Base-by-base conservation (phyloP, 129 eudicot species). In the Daucus carota region DNA sequence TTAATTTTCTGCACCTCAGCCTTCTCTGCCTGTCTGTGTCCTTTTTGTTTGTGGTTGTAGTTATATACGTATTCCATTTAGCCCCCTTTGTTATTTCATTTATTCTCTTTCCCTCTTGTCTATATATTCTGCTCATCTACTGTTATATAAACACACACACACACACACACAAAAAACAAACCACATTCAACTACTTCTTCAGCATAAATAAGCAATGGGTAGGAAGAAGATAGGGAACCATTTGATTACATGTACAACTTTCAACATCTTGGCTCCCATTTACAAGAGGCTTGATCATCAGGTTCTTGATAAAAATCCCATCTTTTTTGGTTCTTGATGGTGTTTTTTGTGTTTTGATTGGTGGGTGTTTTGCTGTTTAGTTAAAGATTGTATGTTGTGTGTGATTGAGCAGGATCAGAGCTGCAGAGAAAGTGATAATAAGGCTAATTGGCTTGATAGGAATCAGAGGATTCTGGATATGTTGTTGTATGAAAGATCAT, bases 261-360 rank as follows among this genome's bases (percentile, higher is more conserved):
- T 92, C 81, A 92, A 92, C 36, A 92, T 92, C 73, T 89, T 92
- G 18, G 97, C 97, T 5, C 97, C 97, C 71, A 92, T 92, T 74
- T 92, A 92, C 83, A 92, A 92, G 38, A 80, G 97, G 66, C 86
- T 89, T 62, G 73, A 82, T 77, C 85, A 82, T 10, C 81, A 89
- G 90, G 97, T 87, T 40, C 10, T 20, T 70, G 1, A n/a, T 54
- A 54, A 54, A 54, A 78, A 71, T 0, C 38, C 41, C 48, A 22
- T 62, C 36, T 45, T 54, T 26, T 76, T 45, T 24, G 20, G 13
- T 54, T n/a, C 63, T 54, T 54, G 29, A 20, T 20, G 1, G 8
- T 52, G 7, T 8, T 54, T 28, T 38, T 38, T 38, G 41, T 76
- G 44, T 16, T 18, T 42, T 60, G 59, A 26, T 41, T 22, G 0